Evolutionary conservation across 768 basidiomycete genomes (phyloP).

Genomic region (Calocera cornea): DNA sequence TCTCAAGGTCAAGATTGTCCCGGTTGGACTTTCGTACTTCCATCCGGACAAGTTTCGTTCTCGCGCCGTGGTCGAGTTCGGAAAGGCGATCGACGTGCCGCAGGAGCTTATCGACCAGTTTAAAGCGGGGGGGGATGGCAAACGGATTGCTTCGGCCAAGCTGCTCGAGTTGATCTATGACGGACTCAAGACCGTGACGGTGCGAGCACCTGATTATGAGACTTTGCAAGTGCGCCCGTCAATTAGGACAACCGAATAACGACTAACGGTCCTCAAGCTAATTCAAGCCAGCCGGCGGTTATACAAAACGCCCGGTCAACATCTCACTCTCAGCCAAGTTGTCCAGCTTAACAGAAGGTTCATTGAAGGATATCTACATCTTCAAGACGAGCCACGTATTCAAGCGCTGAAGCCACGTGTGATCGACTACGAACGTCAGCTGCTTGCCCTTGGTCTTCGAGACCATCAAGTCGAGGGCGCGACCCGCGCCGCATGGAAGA

Average conservation of each 20-base stretch:
- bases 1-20: constrained; percentile 77
- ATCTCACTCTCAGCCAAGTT: constrained; percentile 86
- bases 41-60: constrained; percentile 79
- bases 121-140: constrained; percentile 72
- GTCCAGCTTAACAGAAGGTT: constrained; percentile 89
- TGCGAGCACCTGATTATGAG: constrained; percentile 92
- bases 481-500: constrained; percentile 75
- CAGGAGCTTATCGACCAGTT: constrained; percentile 76
- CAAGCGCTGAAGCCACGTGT: constrained; percentile 68
- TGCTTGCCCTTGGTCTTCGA: constrained; percentile 79
- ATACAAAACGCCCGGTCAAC: constrained; percentile 88
- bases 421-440: constrained; percentile 73
- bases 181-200: constrained; percentile 86
- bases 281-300: constrained; percentile 89
- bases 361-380: constrained; percentile 81
- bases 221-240: constrained; percentile 73
- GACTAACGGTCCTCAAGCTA: constrained; percentile 36
- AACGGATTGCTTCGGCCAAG: constrained; percentile 79
- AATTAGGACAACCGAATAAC: not conserved
- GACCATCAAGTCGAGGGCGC: constrained; percentile 91
- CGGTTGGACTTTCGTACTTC: constrained; percentile 53
- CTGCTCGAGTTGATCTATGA: constrained; percentile 87
- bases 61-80: constrained; percentile 94
- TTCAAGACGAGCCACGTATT: constrained; percentile 83
- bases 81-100: constrained; percentile 84